A percentile compares a stretch with the other conserved stretches of the same genome.
These are phyloP conservation scores for Coemansia sp. DNA, from an alignment of 192 early-diverging fungal species.

Conservation along the genomic window DNA sequence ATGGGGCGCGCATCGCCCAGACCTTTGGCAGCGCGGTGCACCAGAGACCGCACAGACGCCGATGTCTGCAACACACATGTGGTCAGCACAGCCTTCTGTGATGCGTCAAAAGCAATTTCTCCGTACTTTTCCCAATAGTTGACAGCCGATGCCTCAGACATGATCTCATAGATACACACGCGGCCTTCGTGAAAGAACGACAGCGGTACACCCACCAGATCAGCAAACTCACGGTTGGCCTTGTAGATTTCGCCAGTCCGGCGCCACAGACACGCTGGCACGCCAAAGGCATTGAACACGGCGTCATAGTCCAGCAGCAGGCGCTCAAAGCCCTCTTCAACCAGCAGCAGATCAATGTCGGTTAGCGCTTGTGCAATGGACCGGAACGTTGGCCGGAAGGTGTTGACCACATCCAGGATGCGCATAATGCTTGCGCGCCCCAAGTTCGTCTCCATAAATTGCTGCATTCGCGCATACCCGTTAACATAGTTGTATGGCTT, in stretches of 20 bases:
- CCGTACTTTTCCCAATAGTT: slow-evolving; percentile 99
- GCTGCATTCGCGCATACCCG: slow-evolving; percentile 83
- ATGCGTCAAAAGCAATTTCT: slow-evolving; percentile 94
- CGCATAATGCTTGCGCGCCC: slow-evolving; percentile 62
- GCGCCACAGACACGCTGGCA: slow-evolving; percentile 94
- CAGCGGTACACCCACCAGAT: slow-evolving; percentile 79
- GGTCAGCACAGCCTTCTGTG: slow-evolving; percentile 94
- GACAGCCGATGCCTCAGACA: slow-evolving; percentile 90
- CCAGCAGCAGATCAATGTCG: slow-evolving; percentile 90
- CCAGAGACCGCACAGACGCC: slow-evolving; percentile 38
- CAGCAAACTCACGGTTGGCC: slow-evolving; percentile 92
- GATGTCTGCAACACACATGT: slow-evolving; percentile 73
- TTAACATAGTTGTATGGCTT: slow-evolving; percentile 97
- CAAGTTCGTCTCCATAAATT: slow-evolving; percentile 82
- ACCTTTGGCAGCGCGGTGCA: slow-evolving; percentile 17
- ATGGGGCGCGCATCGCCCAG: slow-evolving; percentile 23
- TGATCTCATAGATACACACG: slow-evolving; percentile 69
- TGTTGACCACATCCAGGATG: slow-evolving; percentile 84
- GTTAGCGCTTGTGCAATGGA: slow-evolving; percentile 84
- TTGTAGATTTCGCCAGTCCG: slow-evolving; percentile 97
- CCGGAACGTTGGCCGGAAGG: slow-evolving; percentile 87
- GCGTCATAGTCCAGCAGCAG: slow-evolving; percentile 93
- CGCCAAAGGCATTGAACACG: slow-evolving; percentile 91
- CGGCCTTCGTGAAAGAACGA: slow-evolving; percentile 77
- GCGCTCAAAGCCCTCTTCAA: slow-evolving; percentile 95